A percentile compares a stretch with the other conserved stretches of the same genome.
phyloP scores from a whole-genome alignment of 176 grass and related monocot species.

The Dactylis glomerata region DNA sequence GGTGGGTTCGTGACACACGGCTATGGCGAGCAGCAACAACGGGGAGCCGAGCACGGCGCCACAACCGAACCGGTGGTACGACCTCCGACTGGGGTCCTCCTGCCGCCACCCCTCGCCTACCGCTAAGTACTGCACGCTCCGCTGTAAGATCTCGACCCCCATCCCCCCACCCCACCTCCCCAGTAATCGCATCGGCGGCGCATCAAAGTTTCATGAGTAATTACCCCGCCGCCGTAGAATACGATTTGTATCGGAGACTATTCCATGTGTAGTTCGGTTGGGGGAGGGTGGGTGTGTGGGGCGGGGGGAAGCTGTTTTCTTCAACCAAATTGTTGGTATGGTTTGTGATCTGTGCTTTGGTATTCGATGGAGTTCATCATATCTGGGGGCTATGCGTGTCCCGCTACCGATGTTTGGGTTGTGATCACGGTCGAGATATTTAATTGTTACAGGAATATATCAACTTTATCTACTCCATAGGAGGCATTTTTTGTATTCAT shows the following conservation, averaged over 20 bases:
- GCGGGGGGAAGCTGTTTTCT: background rate
- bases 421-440: background rate
- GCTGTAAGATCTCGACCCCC: conserved; percentile 46
- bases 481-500: background rate
- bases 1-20: too few species aligned
- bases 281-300: too few species aligned
- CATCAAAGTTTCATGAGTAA: background rate
- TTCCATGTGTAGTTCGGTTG: background rate
- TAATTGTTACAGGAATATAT: background rate
- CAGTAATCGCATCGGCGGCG: background rate
- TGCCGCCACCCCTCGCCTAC: conserved; percentile 45
- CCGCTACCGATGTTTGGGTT: background rate
- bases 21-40: conserved; percentile 58
- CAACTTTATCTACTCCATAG: background rate
- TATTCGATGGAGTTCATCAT: conserved; percentile 7
- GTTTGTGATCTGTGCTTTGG: background rate
- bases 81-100: conserved; percentile 56
- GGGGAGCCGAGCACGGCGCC: conserved; percentile 60
- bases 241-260: background rate
- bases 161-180: background rate
- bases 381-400: background rate
- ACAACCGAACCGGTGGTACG: conserved; percentile 63
- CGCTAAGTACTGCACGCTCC: conserved; percentile 66
- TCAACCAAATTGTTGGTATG: background rate
- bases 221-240: background rate